These are phyloP conservation scores for Blastocystis hominis DNA, from an alignment of 352 stramenopile genomes.

Conservation along the genomic window DNA sequence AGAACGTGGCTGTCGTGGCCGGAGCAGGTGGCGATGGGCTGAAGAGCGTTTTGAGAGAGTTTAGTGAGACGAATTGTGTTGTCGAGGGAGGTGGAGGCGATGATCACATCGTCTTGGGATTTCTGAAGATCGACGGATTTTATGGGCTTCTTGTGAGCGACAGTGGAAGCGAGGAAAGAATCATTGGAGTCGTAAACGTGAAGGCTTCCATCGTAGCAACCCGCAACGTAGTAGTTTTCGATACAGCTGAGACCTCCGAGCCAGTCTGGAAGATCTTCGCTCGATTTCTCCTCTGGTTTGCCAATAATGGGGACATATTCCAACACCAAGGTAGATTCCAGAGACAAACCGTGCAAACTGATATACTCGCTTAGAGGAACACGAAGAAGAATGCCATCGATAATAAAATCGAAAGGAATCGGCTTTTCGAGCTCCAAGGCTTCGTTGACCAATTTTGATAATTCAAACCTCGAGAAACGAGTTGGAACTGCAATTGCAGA, in stretches of 20 bases:
- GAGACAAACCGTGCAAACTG: slow-evolving; percentile 11
- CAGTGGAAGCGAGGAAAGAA: neutral
- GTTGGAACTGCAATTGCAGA: slow-evolving; percentile 24
- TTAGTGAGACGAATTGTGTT: neutral
- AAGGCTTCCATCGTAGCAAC: slow-evolving; percentile 48
- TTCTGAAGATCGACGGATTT: slow-evolving; percentile 1
- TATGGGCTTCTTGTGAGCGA: slow-evolving; percentile 30
- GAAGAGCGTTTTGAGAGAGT: neutral
- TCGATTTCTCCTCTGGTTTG: slow-evolving; percentile 54
- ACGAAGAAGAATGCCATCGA: slow-evolving; percentile 44
- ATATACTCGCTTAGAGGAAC: slow-evolving; percentile 49
- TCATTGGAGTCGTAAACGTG: slow-evolving; percentile 28
- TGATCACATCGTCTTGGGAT: neutral
- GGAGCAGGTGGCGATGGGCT: neutral
- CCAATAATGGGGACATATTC: slow-evolving; percentile 57
- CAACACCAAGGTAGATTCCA: neutral
- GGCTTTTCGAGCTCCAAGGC: slow-evolving; percentile 42
- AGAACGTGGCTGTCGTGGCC: slow-evolving; percentile 44
- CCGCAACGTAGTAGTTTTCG: neutral
- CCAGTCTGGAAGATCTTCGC: slow-evolving; percentile 43
- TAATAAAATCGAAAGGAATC: slow-evolving; percentile 57
- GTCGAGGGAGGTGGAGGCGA: slow-evolving; percentile 24
- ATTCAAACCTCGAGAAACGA: slow-evolving; percentile 46
- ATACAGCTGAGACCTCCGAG: neutral
- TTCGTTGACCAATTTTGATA: slow-evolving; percentile 53